Conservation (phyloP, 2,329 filamentous ascomycete genomes). For the Metarhizium humberi region DNA sequence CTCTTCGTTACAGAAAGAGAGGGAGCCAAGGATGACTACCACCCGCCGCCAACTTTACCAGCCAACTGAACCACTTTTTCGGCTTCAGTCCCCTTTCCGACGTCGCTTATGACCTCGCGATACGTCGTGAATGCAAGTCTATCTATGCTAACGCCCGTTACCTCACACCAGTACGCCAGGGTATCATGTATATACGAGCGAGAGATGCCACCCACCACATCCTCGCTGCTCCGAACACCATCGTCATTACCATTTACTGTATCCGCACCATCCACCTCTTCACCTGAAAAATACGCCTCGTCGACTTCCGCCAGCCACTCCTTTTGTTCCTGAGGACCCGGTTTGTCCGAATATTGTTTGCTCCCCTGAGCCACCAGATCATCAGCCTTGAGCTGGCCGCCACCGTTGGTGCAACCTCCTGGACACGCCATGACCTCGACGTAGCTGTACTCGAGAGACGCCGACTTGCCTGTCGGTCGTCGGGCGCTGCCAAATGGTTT, state of each 20-base stretch:
- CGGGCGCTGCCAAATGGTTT: slow-evolving; percentile 48
- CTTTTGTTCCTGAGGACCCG: slow-evolving; percentile 72
- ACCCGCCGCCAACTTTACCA: slow-evolving; percentile 85
- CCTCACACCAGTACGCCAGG: slow-evolving; percentile 65
- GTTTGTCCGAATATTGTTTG: slow-evolving; percentile 40
- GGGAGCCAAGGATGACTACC: slow-evolving; percentile 44
- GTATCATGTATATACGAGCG: slow-evolving; percentile 55
- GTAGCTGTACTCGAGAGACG: slow-evolving; percentile 66
- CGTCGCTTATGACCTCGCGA: slow-evolving; percentile 87
- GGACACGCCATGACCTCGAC: slow-evolving; percentile 99
- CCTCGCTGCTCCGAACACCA: slow-evolving; percentile 12
- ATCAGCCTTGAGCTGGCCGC: slow-evolving; percentile 86
- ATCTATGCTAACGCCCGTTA: slow-evolving; percentile 61
- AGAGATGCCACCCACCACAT: slow-evolving; percentile 56
- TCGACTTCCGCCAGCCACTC: slow-evolving; percentile 75
- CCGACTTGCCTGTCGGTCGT: slow-evolving; percentile 39
- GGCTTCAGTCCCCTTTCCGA: slow-evolving; percentile 71
- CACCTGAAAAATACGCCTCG: slow-evolving; percentile 80
- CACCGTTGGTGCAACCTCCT: slow-evolving; percentile 96
- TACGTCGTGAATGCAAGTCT: slow-evolving; percentile 79
- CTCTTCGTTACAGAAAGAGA: background rate
- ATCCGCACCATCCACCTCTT: slow-evolving; percentile 36
- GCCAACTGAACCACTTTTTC: slow-evolving; percentile 83
- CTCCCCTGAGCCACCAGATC: slow-evolving; percentile 56
- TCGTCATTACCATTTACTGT: slow-evolving; percentile 11